Evolutionary conservation across 2,329 filamentous ascomycete genomes (phyloP), one percentile per base, ranked within the genome.

Genomic region (Magnaporthiopsis rhizophila): DNA sequence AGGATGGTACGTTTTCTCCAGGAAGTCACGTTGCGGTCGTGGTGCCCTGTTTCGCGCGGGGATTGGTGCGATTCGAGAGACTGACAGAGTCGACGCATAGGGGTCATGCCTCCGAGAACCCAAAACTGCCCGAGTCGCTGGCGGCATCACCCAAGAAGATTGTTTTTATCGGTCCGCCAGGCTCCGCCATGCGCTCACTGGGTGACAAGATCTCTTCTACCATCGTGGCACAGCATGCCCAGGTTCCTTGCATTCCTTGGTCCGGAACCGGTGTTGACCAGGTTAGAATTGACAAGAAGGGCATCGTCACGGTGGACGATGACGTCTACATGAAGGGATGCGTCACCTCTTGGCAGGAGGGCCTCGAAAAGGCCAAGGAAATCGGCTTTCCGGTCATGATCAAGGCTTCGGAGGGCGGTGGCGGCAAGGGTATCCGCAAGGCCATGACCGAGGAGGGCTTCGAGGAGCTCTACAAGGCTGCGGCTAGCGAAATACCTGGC

Each of bases 331-430:
- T 88, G 71, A 90, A 93, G 78, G 95, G 95, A 68, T 99, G 95
- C 77, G 95, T 96, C 61, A 86, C 86, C 74, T 92, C 90, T 28
- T 92, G 92, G 78, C 82, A 97, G 77, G 92, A 99, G 79, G 95
- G 94, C 79, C 85, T 99, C 62, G 80, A 86, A 73, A 92, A 90
- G 74, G 95, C 95, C 66, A 87, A 86, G 75, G 85, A 91, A 73
- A 99, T 99, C 76, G 95, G 95, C 69, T 99, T 99, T 81, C 95
- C 95, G 21, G 90, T 99, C 82, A 99, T 99, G 95, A 92, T 99
- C 77, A 99, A 99, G 83, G 95, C 95, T n/a, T 98, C 95, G 3
- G 95, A 99, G 82, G 95, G 95, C 80, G 95, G 95, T 81, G 95
- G 95, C 80, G 95, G 95, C 75, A 99, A 99, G 83, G 95, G 95